A percentile compares a stretch with the other conserved stretches of the same genome.
phyloP scores from a whole-genome alignment of 2,329 filamentous ascomycete species.

The Verticillium longisporum region DNA sequence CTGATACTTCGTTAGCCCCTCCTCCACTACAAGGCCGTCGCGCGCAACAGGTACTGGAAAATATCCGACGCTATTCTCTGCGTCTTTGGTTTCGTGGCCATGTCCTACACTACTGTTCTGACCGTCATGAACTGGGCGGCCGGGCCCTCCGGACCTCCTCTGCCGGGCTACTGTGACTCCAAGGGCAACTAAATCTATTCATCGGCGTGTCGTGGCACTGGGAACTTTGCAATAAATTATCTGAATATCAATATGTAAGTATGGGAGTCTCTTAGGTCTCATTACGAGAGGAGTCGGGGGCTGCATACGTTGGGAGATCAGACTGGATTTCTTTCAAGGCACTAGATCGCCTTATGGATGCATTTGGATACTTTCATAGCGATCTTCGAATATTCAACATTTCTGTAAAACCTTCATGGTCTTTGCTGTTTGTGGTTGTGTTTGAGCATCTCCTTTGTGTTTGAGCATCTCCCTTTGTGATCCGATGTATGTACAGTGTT shows the following conservation, averaged over 20 bases:
- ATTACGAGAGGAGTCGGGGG: neutral
- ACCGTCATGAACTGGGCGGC: conserved; percentile 83
- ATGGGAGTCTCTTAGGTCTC: neutral
- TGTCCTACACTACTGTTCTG: conserved; percentile 84
- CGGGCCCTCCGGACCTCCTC: conserved; percentile 34
- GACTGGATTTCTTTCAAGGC: neutral
- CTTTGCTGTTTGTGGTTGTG: neutral
- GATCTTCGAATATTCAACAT: neutral
- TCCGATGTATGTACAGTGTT: too few species aligned
- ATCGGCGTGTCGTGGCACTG: neutral
- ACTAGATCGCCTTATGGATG: neutral
- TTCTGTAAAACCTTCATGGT: neutral
- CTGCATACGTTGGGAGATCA: neutral
- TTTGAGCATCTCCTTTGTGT: too few species aligned
- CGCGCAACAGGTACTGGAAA: conserved; percentile 60
- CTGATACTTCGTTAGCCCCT: conserved; percentile 61
- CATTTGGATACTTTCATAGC: neutral
- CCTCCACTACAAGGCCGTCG: conserved; percentile 79
- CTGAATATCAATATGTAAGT: neutral
- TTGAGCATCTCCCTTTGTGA: too few species aligned
- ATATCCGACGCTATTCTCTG: conserved; percentile 68
- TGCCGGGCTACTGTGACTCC: conserved; percentile 49
- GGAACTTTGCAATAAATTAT: neutral
- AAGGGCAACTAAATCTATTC: conserved; percentile 8
- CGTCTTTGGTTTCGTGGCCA: conserved; percentile 76